A percentile compares a stretch with the other conserved stretches of the same genome.
Conservation (phyloP, 176 grass and related monocot genomes). For the Lolium rigidum region DNA sequence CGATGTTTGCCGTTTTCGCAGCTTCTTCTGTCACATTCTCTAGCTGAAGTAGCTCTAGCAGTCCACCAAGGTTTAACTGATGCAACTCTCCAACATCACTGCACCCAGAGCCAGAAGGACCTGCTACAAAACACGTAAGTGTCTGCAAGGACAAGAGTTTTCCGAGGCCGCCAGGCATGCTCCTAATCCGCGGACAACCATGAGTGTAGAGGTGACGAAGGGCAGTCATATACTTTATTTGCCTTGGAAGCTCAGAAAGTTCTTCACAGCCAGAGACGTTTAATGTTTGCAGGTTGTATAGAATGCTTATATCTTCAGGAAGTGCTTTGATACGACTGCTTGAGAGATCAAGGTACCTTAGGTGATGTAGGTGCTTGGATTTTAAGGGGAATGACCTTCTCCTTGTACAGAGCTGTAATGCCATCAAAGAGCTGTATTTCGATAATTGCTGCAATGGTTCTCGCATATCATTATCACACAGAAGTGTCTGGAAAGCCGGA, state of each 20-base stretch:
- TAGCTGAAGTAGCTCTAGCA: too few species aligned
- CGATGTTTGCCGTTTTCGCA: neutral
- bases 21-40: neutral
- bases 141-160: slow-evolving; percentile 7
- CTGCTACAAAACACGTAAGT: slow-evolving; percentile 29
- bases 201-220: slow-evolving; percentile 6
- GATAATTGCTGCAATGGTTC: neutral
- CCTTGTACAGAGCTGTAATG: rapidly evolving
- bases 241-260: neutral
- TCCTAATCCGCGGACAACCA: neutral
- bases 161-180: slow-evolving; percentile 11
- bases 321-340: neutral
- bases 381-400: neutral
- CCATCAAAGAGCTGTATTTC: neutral
- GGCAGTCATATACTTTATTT: slow-evolving; percentile 29
- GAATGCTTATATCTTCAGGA: slow-evolving; percentile 18
- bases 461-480: rapidly evolving
- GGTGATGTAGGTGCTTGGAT: slow-evolving; percentile 9
- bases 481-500: neutral
- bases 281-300: neutral
- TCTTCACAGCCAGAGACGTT: neutral
- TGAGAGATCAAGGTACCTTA: slow-evolving; percentile 20
- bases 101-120: neutral
- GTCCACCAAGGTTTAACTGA: slow-evolving; percentile 14
- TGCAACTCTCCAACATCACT: slow-evolving; percentile 8